Base-by-base conservation (phyloP, 1,139 yeast species). In the Protomyces inouyei region DNA sequence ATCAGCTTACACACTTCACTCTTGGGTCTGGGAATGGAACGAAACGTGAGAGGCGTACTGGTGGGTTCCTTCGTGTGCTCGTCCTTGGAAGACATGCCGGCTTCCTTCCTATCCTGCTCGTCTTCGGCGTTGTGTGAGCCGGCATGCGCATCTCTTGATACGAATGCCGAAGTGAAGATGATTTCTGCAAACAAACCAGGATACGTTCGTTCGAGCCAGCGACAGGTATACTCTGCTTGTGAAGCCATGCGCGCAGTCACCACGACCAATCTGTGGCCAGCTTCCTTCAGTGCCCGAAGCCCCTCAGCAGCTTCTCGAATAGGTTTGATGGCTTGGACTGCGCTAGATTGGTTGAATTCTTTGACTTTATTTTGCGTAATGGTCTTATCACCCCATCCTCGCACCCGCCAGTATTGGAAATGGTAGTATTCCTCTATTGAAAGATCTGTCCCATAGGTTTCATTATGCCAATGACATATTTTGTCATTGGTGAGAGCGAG, bases 121-220 rank as follows among this genome's bases (percentile, higher is more conserved):
- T 43, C 48, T 16, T 43, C 48, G 23, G 21, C 48, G 18, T 18
- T 21, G 25, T 43, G 48, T 10, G 48, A n/a, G 4, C 63, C 57
- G 3, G 32, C 32, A 18, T 37, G 38, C 3, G 63, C 63, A 9
- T 16, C 56, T 10, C 63, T 23, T n/a, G 57, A 28, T 36, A 52
- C 57, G 52, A 59, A 59, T 8, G 63, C 63, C 16, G 63, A 59
- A n/a, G 63, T 59, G 23, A 59, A 59, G 63, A 52, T 52, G 35
- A 59, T 43, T 21, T 59, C 63, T 12, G 51, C 32, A 40, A 59
- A 59, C n/a, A 55, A 36, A 18, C 54, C 63, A 6, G 56, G 63
- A 52, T 40, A 59, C 18, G 35, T 32, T 3, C 32, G 18, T n/a
- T 28, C 38, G 18, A 59, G 53, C 57, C 57, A 59, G 40, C 35